Evolutionary conservation across 306 rosid genomes (phyloP), one percentile per base, ranked within the genome.

Genomic region (Trichosanthes cucumerina): DNA sequence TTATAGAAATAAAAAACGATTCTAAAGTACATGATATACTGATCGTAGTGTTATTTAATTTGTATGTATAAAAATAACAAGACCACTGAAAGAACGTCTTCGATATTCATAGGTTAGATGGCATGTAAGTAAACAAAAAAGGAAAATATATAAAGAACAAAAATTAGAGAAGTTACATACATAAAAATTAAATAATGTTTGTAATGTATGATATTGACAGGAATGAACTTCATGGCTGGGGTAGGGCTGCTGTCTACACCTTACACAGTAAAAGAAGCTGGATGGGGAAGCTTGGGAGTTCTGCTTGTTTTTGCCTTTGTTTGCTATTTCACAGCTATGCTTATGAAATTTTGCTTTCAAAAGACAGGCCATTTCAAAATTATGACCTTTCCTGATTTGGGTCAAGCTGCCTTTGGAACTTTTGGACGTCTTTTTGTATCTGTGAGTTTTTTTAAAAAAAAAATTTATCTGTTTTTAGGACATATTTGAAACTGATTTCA

Each of bases 371-470:
- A 79, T 88, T 0, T 64, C 71, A 36, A 91, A 1, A 80, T 93
- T 57, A 19, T 79, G 9, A 86, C 86, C 70, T 93, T 86, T 57
- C 97, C 93, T 9, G 98, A 93, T 77, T 82, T 93, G 78, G 97
- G 97, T 80, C 87, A 91, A 87, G 97, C 96, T 78, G 98, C 97
- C 41, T 93, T 86, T 38, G 98, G 96, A 82, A 91, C 64, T 84
- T 85, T 72, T 81, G 97, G 96, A 31, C 90, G 91, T 64, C 83
- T 93, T 74, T 0, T 83, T 71, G 38, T 89, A 78, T 90, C 95
- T 11, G 98, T 93, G 77, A 90, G 93, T 47, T 43, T 74, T 1
- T 31, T 9, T 11, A n/a, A n/a, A n/a, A n/a, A n/a, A n/a, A n/a
- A n/a, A n/a, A n/a, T n/a, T n/a, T n/a, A n/a, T 26, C 11, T 0